Conservation (phyloP, 805 yeast genomes). For the Metschnikowia anglica region DNA sequence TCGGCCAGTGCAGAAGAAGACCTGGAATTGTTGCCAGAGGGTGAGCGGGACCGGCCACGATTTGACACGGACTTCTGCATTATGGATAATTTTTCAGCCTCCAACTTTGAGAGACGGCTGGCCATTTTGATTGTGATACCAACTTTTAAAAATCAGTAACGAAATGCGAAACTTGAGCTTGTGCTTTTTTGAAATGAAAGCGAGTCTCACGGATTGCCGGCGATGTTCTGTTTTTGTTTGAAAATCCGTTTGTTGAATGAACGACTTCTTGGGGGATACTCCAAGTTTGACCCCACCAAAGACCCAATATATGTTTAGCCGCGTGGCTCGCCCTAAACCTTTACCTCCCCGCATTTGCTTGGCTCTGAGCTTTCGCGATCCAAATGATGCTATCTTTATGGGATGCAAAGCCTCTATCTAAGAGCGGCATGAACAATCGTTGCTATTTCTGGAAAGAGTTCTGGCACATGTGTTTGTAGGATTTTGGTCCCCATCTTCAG, state of each 20-base stretch:
- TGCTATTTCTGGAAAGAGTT: too few species aligned
- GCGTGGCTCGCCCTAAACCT: constrained; percentile 3
- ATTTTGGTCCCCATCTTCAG: too few species aligned
- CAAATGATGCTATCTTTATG: too few species aligned
- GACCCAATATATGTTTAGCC: not conserved
- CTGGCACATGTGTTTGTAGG: too few species aligned
- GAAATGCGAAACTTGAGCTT: too few species aligned
- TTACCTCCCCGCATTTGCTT: constrained; percentile 4
- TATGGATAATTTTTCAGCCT: constrained; percentile 43
- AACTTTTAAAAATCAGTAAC: too few species aligned
- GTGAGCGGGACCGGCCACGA: constrained; percentile 41
- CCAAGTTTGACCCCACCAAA: constrained; percentile 4
- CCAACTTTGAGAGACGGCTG: constrained; percentile 37
- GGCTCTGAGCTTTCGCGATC: too few species aligned
- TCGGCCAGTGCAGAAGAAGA: constrained; percentile 39
- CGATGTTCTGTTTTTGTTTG: too few species aligned
- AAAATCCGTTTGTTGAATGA: too few species aligned
- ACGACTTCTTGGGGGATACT: too few species aligned
- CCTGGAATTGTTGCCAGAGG: constrained; percentile 31
- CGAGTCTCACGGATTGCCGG: too few species aligned
- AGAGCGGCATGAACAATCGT: not conserved
- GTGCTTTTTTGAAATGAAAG: too few species aligned
- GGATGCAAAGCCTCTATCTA: not conserved
- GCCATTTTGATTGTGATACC: constrained; percentile 25
- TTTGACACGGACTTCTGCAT: constrained; percentile 37